A percentile compares a stretch with the other conserved stretches of the same genome.
phyloP scores from a whole-genome alignment of 2,329 filamentous ascomycete genomes.

The Beauveria australis region DNA sequence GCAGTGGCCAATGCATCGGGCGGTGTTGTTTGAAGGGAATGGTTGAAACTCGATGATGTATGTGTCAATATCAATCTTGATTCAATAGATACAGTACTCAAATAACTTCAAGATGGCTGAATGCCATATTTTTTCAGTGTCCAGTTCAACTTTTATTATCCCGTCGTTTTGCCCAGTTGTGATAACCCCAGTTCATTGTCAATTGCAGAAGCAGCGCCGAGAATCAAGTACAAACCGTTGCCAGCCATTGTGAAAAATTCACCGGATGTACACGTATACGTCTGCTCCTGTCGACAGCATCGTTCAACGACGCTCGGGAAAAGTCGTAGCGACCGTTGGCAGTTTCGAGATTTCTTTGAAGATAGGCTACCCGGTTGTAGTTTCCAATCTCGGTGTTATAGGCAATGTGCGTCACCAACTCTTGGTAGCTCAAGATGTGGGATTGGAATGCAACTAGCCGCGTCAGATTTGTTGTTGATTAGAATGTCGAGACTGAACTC shows the following conservation, averaged over 20 bases:
- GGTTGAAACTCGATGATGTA: neutral
- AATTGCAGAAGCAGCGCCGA: neutral
- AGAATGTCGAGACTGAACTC: constrained; percentile 13
- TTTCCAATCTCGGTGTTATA: constrained; percentile 40
- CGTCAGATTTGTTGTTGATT: neutral
- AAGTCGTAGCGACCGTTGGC: constrained; percentile 62
- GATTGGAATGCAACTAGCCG: constrained; percentile 31
- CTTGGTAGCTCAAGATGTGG: constrained; percentile 28
- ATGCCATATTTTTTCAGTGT: too few relatives aligned
- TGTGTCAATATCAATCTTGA: too few relatives aligned
- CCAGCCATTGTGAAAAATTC: constrained; percentile 47
- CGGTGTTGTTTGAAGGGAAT: neutral
- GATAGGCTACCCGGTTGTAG: constrained; percentile 40
- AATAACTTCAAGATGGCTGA: too few relatives aligned
- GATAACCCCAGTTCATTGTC: neutral
- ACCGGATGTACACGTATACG: constrained; percentile 38
- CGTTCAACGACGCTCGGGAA: constrained; percentile 51
- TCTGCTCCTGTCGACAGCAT: constrained; percentile 28
- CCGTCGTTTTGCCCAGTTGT: neutral
- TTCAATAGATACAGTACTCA: too few relatives aligned
- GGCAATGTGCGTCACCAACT: constrained; percentile 32
- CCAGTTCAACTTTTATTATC: too few relatives aligned
- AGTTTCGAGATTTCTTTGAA: constrained; percentile 58
- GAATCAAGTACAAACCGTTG: neutral
- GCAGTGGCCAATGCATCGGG: neutral